Percentiles rank a stretch among this genome's conserved stretches.
Conservation (phyloP, 805 yeast species). For the Wickerhamiella musiphila region DNA sequence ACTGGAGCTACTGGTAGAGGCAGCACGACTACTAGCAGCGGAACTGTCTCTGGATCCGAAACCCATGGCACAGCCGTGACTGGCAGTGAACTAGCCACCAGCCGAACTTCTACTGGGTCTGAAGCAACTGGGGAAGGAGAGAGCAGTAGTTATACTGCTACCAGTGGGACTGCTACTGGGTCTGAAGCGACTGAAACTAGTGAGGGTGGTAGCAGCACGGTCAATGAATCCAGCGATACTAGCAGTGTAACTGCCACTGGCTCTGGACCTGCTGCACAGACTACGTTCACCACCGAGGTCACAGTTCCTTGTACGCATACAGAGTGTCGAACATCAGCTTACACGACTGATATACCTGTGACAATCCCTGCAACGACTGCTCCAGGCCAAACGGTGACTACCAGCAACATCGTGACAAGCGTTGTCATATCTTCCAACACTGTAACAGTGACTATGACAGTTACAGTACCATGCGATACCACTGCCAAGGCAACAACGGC, state of each 20-base stretch:
- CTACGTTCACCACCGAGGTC: conserved; percentile 1
- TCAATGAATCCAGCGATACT: too few relatives aligned
- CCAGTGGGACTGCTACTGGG: too few relatives aligned
- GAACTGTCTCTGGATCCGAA: neutral
- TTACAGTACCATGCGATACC: neutral
- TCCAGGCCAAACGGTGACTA: neutral
- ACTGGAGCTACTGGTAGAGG: neutral
- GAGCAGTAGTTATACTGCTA: too few relatives aligned
- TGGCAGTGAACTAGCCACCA: neutral
- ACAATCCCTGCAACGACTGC: neutral
- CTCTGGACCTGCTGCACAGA: neutral
- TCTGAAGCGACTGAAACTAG: neutral
- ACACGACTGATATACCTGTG: neutral
- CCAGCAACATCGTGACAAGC: neutral
- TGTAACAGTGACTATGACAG: neutral
- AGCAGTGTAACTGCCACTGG: neutral
- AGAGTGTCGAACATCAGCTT: neutral
- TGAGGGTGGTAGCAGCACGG: neutral
- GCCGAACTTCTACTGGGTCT: too few relatives aligned
- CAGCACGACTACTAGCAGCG: neutral
- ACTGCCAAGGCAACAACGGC: too few relatives aligned
- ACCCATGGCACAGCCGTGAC: neutral
- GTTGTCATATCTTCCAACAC: conserved; percentile 1
- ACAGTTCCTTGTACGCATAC: conserved; percentile 5
- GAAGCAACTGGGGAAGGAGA: too few relatives aligned